phyloP scores from a whole-genome alignment of 306 rosid genomes.

The Sphenostylis stenocarpa region DNA sequence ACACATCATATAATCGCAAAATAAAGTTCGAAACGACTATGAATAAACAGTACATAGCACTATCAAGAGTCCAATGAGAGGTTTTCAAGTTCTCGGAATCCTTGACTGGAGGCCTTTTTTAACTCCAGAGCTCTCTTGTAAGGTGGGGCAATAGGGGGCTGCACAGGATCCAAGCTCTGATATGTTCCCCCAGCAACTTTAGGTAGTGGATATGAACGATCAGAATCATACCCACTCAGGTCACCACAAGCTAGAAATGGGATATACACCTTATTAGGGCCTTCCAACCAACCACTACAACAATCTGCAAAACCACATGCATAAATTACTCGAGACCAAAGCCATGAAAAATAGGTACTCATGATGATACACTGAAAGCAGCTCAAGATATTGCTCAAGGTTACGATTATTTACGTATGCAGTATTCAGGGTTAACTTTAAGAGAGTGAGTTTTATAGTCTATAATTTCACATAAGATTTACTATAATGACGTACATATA shows the following conservation, averaged over 20 bases:
- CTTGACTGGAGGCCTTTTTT: slow-evolving; percentile 41
- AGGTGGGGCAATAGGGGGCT: slow-evolving; percentile 89
- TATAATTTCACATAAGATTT: background rate
- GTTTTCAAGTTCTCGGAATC: slow-evolving; percentile 62
- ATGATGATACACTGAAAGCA: slow-evolving; percentile 3
- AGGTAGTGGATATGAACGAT: slow-evolving; percentile 85
- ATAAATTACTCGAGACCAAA: slow-evolving; percentile 4
- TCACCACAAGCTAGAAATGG: slow-evolving; percentile 95
- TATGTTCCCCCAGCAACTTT: slow-evolving; percentile 77
- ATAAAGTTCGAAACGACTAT: slow-evolving; percentile 21
- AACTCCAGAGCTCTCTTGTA: slow-evolving; percentile 41
- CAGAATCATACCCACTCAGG: slow-evolving; percentile 84
- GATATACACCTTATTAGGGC: slow-evolving; percentile 92
- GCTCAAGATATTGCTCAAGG: background rate
- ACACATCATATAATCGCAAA: slow-evolving; percentile 13
- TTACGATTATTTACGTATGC: background rate
- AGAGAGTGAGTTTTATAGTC: background rate
- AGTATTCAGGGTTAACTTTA: background rate
- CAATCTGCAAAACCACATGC: slow-evolving; percentile 63
- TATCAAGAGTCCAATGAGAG: slow-evolving; percentile 67
- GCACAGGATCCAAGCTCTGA: slow-evolving; percentile 83
- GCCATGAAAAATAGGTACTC: background rate
- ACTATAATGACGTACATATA: slow-evolving; percentile 31
- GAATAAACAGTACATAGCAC: slow-evolving; percentile 25
- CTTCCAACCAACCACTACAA: slow-evolving; percentile 96